A percentile compares a stretch with the other conserved stretches of the same genome.
phyloP scores from a whole-genome alignment of 805 yeast genomes.

The Candida oleophila region DNA sequence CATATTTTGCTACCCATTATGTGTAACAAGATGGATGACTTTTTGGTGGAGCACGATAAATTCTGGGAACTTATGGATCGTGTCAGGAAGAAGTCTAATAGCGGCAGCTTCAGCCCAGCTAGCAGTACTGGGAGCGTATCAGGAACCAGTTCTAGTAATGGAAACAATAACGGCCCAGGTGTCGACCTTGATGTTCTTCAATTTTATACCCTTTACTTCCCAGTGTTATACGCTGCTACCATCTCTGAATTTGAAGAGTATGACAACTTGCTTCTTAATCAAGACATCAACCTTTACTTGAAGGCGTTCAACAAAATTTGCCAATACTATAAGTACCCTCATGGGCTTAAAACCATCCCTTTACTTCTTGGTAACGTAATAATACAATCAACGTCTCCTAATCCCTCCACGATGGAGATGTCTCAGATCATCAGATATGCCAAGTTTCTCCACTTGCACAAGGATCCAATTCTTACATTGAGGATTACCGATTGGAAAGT shows the following conservation, averaged over 20 bases:
- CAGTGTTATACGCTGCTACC: slow-evolving; percentile 57
- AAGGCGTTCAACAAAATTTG: slow-evolving; percentile 50
- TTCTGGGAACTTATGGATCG: slow-evolving; percentile 43
- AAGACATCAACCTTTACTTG: slow-evolving; percentile 49
- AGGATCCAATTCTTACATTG: slow-evolving; percentile 58
- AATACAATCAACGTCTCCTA: slow-evolving; percentile 53
- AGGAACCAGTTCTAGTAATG: not conserved
- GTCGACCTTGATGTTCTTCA: slow-evolving; percentile 38
- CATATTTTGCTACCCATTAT: slow-evolving; percentile 56
- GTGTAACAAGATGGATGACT: slow-evolving; percentile 40
- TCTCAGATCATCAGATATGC: slow-evolving; percentile 57
- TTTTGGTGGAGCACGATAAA: slow-evolving; percentile 44
- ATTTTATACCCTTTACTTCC: slow-evolving; percentile 50
- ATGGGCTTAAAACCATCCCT: slow-evolving; percentile 42
- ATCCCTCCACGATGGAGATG: slow-evolving; percentile 55
- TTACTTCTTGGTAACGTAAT: slow-evolving; percentile 48
- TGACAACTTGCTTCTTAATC: slow-evolving; percentile 44
- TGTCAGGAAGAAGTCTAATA: not conserved
- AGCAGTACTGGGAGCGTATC: slow-evolving; percentile 2
- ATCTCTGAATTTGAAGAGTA: slow-evolving; percentile 60
- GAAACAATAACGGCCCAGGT: not conserved
- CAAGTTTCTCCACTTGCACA: slow-evolving; percentile 53
- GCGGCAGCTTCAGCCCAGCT: not conserved
- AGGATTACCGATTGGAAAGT: slow-evolving; percentile 47
- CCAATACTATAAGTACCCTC: slow-evolving; percentile 51